Evolutionary conservation across 345 rosid genomes (phyloP), one percentile per base, ranked within the genome.

Genomic region (Brassica cretica): DNA sequence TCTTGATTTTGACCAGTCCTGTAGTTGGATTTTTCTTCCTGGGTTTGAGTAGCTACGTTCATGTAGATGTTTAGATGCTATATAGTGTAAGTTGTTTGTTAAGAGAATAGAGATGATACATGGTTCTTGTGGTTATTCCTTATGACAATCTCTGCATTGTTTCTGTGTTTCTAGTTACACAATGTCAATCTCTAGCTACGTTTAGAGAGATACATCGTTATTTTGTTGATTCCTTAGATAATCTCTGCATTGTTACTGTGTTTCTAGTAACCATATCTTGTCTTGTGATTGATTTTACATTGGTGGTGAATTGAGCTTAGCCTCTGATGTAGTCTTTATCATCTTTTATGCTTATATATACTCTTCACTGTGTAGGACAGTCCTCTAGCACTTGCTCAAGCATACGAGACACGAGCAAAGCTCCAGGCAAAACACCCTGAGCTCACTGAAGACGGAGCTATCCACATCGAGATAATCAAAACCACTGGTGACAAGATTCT

Each of bases 341-440:
- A 19, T 19, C 21, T 19, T 19, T 19, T 19, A 1, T 19, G 67
- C 82, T 82, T 64, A 85, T 79, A 85, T 79, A 53, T 61, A 67
- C 69, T 82, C 83, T 73, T 49, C 64, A 55, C 66, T 76, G 25
- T 84, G 75, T 81, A 81, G 87, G 88, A 73, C 88, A 95, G 99
- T 83, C 99, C 99, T 8, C 82, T 95, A 53, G 99, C 98, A 41
- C 96, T 95, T 76, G 99, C 99, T 71, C 99, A 95, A 81, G 98
- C 99, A 74, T 85, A 91, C n/a, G 97, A 95, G 88, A 95, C 99
- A 2, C 82, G 90, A 60, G 87, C 84, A 64, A 93, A 93, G 74
- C 96, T 95, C 72, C 89, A 81, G 91, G 86, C 89, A 0, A 64
- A 73, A 56, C 96, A 95, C 68, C 87, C 89, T 0, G 98, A 93